Conservation (phyloP, 441 rosid species). For the Croton setiger region DNA sequence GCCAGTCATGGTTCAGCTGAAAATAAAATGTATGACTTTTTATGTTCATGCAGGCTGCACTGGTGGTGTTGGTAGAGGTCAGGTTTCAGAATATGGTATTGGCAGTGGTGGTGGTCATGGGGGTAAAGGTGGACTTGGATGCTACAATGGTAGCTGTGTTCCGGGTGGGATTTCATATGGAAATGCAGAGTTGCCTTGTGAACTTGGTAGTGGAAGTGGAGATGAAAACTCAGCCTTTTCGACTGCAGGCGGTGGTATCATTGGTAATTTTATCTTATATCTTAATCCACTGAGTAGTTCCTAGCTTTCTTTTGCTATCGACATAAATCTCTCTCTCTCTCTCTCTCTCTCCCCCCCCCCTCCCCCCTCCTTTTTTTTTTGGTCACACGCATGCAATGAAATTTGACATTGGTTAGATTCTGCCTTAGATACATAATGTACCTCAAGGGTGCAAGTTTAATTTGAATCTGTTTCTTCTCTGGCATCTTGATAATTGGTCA, state of each 20-base stretch:
- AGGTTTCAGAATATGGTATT: slow-evolving; percentile 60
- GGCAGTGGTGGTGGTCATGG: slow-evolving; percentile 99
- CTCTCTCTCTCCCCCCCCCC: no score
- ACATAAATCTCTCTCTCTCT: no score
- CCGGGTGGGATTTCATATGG: slow-evolving; percentile 92
- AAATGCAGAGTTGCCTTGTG: slow-evolving; percentile 85
- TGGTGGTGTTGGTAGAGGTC: slow-evolving; percentile 95
- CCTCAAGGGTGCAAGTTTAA: neutral
- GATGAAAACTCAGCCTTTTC: slow-evolving; percentile 55
- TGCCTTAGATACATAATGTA: neutral
- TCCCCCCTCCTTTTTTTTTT: neutral
- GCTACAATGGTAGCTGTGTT: slow-evolving; percentile 53
- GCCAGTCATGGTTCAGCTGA: slow-evolving; percentile 13
- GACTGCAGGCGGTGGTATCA: slow-evolving; percentile 92
- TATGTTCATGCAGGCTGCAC: slow-evolving; percentile 73
- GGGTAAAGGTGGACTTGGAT: slow-evolving; percentile 89
- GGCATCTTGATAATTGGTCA: neutral
- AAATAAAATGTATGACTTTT: neutral
- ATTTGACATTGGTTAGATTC: neutral
- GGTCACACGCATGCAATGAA: no score
- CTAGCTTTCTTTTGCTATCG: neutral
- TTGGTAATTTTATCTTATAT: slow-evolving; percentile 50
- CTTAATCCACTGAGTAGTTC: neutral
- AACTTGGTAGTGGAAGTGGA: slow-evolving; percentile 99
- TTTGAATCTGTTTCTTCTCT: neutral